These are phyloP conservation scores for Raffaelea albimanens DNA, from an alignment of 2,329 filamentous ascomycete genomes.

Conservation along the genomic window DNA sequence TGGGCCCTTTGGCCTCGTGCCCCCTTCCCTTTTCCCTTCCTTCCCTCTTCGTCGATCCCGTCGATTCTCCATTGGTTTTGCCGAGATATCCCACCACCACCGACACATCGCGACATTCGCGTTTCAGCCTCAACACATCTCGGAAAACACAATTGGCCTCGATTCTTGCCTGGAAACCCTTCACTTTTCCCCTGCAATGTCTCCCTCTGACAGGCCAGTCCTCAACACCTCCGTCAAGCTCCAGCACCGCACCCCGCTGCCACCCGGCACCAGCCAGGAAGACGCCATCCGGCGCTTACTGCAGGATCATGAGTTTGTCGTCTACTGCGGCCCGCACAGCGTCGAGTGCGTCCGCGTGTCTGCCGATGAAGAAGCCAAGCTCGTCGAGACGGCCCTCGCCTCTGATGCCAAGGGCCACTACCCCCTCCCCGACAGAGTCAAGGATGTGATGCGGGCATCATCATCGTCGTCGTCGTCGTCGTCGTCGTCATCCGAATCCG, in stretches of 20 bases:
- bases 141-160: too few relatives aligned
- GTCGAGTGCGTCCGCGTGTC: constrained; percentile 29
- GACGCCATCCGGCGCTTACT: constrained; percentile 37
- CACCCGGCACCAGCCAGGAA: constrained; percentile 23
- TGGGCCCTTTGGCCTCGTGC: too few relatives aligned
- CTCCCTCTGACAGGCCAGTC: constrained; percentile 4
- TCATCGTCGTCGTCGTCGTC: neutral
- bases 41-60: too few relatives aligned
- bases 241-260: constrained; percentile 32
- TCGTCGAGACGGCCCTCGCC: constrained; percentile 20
- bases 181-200: too few relatives aligned
- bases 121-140: too few relatives aligned
- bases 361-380: constrained; percentile 16
- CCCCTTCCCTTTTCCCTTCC: too few relatives aligned
- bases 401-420: constrained; percentile 10
- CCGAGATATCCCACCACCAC: too few relatives aligned
- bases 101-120: too few relatives aligned
- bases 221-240: constrained; percentile 34
- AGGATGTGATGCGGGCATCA: constrained; percentile 5
- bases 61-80: too few relatives aligned
- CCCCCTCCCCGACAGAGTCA: constrained; percentile 8
- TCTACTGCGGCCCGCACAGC: constrained; percentile 43
- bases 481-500: neutral
- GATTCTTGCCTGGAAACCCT: too few relatives aligned
- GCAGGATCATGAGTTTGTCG: constrained; percentile 42